Evolutionary conservation across 768 basidiomycete genomes (phyloP).

Genomic region (Kwoniella newhampshirensis): DNA sequence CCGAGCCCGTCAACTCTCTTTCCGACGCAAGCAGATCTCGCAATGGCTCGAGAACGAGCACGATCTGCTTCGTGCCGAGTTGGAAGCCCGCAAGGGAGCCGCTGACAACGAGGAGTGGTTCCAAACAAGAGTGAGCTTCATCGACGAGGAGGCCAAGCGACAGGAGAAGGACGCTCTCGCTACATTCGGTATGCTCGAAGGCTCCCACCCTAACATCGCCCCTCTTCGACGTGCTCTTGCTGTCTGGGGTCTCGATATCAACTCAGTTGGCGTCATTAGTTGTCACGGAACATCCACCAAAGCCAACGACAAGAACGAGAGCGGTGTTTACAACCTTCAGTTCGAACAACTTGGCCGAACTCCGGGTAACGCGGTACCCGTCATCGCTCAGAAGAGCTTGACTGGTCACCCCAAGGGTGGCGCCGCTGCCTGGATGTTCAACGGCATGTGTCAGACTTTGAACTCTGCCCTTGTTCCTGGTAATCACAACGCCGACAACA

Average conservation of each 20-base stretch:
- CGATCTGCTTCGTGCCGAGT: conserved; percentile 74
- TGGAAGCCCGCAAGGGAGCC: conserved; percentile 55
- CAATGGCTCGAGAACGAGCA: conserved; percentile 93
- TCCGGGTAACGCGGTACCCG: conserved; percentile 92
- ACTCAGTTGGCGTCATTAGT: conserved; percentile 68
- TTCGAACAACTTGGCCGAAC: conserved; percentile 85
- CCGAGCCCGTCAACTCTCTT: conserved; percentile 86
- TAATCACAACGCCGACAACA: conserved; percentile 93
- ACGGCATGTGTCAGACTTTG: conserved; percentile 83
- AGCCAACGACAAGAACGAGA: conserved; percentile 92
- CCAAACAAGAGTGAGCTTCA: conserved; percentile 70
- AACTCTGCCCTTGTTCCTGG: conserved; percentile 85
- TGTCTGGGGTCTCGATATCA: conserved; percentile 90
- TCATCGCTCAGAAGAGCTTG: conserved; percentile 95
- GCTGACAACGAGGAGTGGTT: conserved; percentile 68
- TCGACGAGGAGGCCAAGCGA: conserved; percentile 83
- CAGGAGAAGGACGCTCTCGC: conserved; percentile 93
- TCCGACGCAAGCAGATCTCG: conserved; percentile 91
- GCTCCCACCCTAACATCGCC: conserved; percentile 76
- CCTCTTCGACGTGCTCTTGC: conserved; percentile 94
- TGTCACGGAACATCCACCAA: conserved; percentile 59
- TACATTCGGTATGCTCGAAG: conserved; percentile 93
- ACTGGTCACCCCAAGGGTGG: conserved; percentile 98
- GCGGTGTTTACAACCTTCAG: conserved; percentile 92
- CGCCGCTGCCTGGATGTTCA: conserved; percentile 97